Evolutionary conservation across 2,329 filamentous ascomycete genomes (phyloP).

Genomic region (Xylariaceae sp.): DNA sequence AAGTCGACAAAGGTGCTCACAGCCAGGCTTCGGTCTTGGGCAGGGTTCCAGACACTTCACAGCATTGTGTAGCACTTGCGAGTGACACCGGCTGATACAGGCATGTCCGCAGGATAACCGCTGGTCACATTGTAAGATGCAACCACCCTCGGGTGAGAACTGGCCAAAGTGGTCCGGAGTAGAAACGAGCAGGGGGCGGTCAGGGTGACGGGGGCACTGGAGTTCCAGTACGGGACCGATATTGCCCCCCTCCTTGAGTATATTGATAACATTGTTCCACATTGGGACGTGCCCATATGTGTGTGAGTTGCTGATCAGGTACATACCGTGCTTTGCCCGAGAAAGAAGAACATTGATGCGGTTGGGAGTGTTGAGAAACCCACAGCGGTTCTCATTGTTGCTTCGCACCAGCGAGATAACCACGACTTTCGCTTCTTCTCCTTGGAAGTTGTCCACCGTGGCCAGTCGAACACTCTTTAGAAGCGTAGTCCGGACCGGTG

Average conservation of each 20-base stretch:
- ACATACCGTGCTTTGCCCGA: constrained; percentile 64
- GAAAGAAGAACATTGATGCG: constrained; percentile 65
- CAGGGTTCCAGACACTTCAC: constrained; percentile 42
- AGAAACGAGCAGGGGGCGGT: constrained; percentile 45
- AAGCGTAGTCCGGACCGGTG: constrained; percentile 37
- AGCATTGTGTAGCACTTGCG: constrained; percentile 39
- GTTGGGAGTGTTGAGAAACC: constrained; percentile 62
- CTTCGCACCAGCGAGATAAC: constrained; percentile 67
- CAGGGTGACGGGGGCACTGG: constrained; percentile 44
- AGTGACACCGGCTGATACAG: constrained; percentile 42
- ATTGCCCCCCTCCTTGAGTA: constrained; percentile 41
- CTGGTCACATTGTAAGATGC: constrained; percentile 8
- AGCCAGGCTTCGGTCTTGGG: constrained; percentile 35
- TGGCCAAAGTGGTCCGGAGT: constrained; percentile 33
- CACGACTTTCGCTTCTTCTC: constrained; percentile 67
- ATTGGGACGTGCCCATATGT: constrained; percentile 55
- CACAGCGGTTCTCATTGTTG: constrained; percentile 52
- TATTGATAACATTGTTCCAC: constrained; percentile 55
- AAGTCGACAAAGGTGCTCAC: constrained; percentile 38
- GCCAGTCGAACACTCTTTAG: constrained; percentile 49
- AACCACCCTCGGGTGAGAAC: constrained; percentile 25
- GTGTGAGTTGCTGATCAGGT: constrained; percentile 60
- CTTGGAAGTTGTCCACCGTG: constrained; percentile 69
- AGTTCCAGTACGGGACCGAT: constrained; percentile 49
- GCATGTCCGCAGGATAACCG: constrained; percentile 38